Conservation (phyloP, 352 stramenopile genomes). For the Phytopythium ostracodes region DNA sequence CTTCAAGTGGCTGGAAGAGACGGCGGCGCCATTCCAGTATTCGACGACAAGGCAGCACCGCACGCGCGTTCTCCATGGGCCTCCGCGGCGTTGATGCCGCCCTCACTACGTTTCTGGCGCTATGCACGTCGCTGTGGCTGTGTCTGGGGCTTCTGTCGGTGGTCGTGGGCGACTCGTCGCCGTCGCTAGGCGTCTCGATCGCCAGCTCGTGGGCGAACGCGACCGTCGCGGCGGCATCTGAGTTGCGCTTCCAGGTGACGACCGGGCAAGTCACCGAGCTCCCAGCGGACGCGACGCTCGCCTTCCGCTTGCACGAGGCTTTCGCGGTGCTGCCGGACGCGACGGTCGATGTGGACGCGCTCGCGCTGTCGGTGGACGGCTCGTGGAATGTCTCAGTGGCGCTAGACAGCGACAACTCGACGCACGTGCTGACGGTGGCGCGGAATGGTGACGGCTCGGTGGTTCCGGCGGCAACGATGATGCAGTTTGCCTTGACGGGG, state of each 20-base stretch:
- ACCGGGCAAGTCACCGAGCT: slow-evolving; percentile 19
- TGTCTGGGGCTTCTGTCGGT: not conserved
- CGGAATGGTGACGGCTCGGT: slow-evolving; percentile 18
- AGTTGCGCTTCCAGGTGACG: slow-evolving; percentile 20
- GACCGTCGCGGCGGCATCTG: slow-evolving; percentile 16
- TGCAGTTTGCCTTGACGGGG: slow-evolving; percentile 20
- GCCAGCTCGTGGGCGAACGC: slow-evolving; percentile 21
- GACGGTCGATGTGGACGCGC: slow-evolving; percentile 10
- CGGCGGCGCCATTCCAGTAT: not conserved
- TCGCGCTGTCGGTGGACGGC: slow-evolving; percentile 19
- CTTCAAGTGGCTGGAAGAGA: too few species aligned
- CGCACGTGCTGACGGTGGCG: slow-evolving; percentile 5
- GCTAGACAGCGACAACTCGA: not conserved
- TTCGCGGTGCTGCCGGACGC: slow-evolving; percentile 21
- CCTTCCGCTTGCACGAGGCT: slow-evolving; percentile 20
- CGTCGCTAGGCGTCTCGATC: not conserved
- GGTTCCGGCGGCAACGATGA: slow-evolving; percentile 5
- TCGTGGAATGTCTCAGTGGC: slow-evolving; percentile 19
- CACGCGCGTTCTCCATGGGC: not conserved
- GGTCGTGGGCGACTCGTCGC: not conserved
- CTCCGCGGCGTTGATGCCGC: not conserved
- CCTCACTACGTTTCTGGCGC: too few species aligned
- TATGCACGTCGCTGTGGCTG: not conserved
- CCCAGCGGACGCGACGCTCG: slow-evolving; percentile 22
- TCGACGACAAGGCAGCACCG: not conserved